Evolutionary conservation across 805 yeast genomes (phyloP), one percentile per base, ranked within the genome.

Genomic region (Hanseniaspora guilliermondii): DNA sequence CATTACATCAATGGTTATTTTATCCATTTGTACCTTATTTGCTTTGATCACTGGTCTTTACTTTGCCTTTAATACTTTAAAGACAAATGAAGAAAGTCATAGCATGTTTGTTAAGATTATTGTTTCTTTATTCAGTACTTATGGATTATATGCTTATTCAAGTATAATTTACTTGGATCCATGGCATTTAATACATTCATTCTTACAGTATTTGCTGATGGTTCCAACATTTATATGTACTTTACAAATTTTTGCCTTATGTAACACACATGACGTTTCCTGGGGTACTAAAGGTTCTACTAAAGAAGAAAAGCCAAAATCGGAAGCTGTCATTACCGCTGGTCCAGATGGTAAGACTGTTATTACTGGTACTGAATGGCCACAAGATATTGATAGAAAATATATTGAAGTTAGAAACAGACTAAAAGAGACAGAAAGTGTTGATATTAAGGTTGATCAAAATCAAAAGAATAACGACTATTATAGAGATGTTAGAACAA

Each of bases 201-300:
- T 95, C 0, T 54, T 81, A 5, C 98, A 91, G 67, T 91, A 93
- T 73, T 85, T 91, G 70, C 66, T 89, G 60, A 76, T 93, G 75
- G 74, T 91, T 53, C 97, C 98, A 25, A 83, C 94, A 0, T 91
- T 88, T 66, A 85, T 94, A 4, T 87, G 96, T 70, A 83, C 96
- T 2, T 73, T 91, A 56, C 97, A 91, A 69, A 88, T 93, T 56
- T 91, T 88, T 71, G 97, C 98, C 1, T 88, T 91, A 69, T 91
- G 98, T 72, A 91, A 91, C 67, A 91, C 97, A 2, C 97, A 91
- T 70, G 98, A 91, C 73, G 96, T 93, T 49, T 85, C 96, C 0
- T 91, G 98, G 98, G 98, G 98, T 69, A 91, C 98, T 2, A 91
- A 91, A 66, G 98, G 98, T 60, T 96, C 89, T 57, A 85, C 83